A percentile compares a stretch with the other conserved stretches of the same genome.
phyloP scores from a whole-genome alignment of 2,329 filamentous ascomycete genomes.

The Cladosporium sp. region DNA sequence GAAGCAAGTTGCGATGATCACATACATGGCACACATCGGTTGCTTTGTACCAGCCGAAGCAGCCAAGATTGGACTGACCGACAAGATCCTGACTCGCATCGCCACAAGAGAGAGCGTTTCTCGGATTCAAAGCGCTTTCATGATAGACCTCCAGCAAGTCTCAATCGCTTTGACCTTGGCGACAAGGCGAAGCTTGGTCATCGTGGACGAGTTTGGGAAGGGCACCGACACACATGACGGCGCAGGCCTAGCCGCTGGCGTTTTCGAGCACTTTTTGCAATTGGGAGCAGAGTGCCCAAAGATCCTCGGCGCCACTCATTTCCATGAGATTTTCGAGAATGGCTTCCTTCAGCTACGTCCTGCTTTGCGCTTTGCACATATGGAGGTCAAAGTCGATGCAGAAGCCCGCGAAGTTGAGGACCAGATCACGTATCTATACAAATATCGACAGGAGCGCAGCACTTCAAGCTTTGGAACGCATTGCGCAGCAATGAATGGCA shows the following conservation, averaged over 20 bases:
- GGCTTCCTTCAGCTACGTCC: conserved; percentile 51
- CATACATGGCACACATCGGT: conserved; percentile 88
- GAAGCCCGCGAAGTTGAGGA: conserved; percentile 51
- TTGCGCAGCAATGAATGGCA: conserved; percentile 83
- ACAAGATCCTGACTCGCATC: conserved; percentile 86
- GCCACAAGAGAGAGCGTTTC: conserved; percentile 68
- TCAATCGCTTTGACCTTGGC: conserved; percentile 70
- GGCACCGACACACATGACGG: conserved; percentile 63
- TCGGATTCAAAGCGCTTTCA: conserved; percentile 61
- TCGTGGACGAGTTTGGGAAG: conserved; percentile 91
- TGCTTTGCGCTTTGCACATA: conserved; percentile 60
- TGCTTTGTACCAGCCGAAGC: conserved; percentile 80
- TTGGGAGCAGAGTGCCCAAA: conserved; percentile 51
- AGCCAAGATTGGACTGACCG: conserved; percentile 79
- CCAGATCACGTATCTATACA: conserved; percentile 42
- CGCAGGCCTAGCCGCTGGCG: conserved; percentile 59
- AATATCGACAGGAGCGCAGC: conserved; percentile 57
- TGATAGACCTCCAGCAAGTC: conserved; percentile 85
- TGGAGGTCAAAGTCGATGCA: conserved; percentile 63
- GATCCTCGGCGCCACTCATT: conserved; percentile 60
- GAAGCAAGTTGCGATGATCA: conserved; percentile 85
- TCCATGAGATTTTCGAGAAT: conserved; percentile 70
- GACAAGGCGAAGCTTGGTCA: conserved; percentile 70
- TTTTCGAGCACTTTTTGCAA: conserved; percentile 54
- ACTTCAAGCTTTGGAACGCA: conserved; percentile 77